Percentiles rank a stretch among this genome's conserved stretches.
Conservation (phyloP, 805 yeast species). For the Pichia deserticola region DNA sequence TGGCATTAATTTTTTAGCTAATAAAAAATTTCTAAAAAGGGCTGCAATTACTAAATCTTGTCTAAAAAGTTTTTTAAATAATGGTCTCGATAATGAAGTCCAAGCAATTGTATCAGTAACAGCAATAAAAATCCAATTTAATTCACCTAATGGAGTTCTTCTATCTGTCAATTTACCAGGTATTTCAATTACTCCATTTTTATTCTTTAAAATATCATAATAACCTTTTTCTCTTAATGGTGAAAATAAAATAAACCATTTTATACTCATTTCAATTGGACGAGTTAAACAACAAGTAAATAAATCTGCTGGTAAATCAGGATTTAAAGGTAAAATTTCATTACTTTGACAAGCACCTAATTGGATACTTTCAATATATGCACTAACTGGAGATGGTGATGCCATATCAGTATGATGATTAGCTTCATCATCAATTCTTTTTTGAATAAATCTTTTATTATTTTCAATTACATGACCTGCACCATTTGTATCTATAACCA, state of each 20-base stretch:
- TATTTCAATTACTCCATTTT: slow-evolving; percentile 54
- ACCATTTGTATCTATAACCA: slow-evolving; percentile 88
- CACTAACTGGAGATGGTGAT: slow-evolving; percentile 56
- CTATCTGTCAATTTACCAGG: slow-evolving; percentile 92
- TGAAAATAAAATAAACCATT: slow-evolving; percentile 84
- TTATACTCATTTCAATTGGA: slow-evolving; percentile 89
- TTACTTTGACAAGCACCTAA: slow-evolving; percentile 86
- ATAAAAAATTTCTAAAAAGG: slow-evolving; percentile 79
- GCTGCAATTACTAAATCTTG: slow-evolving; percentile 98
- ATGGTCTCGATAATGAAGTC: slow-evolving; percentile 81
- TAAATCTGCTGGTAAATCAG: slow-evolving; percentile 90
- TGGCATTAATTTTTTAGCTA: slow-evolving; percentile 93
- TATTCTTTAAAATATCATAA: slow-evolving; percentile 40
- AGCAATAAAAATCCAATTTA: slow-evolving; percentile 97
- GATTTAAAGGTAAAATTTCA: slow-evolving; percentile 86
- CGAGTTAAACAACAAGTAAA: slow-evolving; percentile 94
- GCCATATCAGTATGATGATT: slow-evolving; percentile 44
- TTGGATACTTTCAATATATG: slow-evolving; percentile 83
- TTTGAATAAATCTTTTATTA: slow-evolving; percentile 83
- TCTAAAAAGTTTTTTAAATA: slow-evolving; percentile 84
- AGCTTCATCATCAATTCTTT: slow-evolving; percentile 79
- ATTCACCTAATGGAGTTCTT: slow-evolving; percentile 90
- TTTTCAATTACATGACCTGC: slow-evolving; percentile 91
- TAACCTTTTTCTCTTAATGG: slow-evolving; percentile 49
- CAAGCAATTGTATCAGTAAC: slow-evolving; percentile 97